These are phyloP conservation scores for Lactarius hengduanensis DNA, from an alignment of 768 basidiomycete species.

Conservation along the genomic window DNA sequence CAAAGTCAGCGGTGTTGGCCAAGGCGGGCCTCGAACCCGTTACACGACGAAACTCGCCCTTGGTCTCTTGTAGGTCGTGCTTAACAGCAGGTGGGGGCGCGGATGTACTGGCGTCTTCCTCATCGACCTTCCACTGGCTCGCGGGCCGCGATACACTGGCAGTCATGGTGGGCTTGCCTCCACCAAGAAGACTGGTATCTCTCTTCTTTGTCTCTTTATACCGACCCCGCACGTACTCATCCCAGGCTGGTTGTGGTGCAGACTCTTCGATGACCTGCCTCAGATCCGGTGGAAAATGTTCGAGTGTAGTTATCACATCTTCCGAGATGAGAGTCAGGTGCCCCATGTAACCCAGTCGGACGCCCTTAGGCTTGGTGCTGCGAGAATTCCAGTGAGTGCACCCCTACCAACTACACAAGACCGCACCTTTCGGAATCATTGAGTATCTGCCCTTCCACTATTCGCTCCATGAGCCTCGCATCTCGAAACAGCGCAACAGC, in stretches of 20 bases:
- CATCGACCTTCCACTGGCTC: conserved; percentile 67
- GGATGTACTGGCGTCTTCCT: conserved; percentile 36
- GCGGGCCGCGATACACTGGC: conserved; percentile 31
- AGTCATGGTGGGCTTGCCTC: conserved; percentile 69
- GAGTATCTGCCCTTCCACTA: conserved; percentile 78
- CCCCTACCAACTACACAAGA: conserved; percentile 4
- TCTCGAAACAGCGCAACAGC: conserved; percentile 85
- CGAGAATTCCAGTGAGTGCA: conserved; percentile 10
- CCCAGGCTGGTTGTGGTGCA: conserved; percentile 82
- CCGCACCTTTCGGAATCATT: conserved; percentile 76
- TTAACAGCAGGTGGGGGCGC: conserved; percentile 20
- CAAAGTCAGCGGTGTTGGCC: conserved; percentile 66
- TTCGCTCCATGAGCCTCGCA: conserved; percentile 75
- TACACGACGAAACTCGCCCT: conserved; percentile 60
- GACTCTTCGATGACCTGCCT: conserved; percentile 59
- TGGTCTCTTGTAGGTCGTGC: conserved; percentile 34
- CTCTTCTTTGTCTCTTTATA: conserved; percentile 84
- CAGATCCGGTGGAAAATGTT: conserved; percentile 82
- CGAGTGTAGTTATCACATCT: conserved; percentile 87
- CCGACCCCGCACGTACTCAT: conserved; percentile 81
- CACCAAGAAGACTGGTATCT: conserved; percentile 79
- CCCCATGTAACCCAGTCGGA: conserved; percentile 93
- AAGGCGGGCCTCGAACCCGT: conserved; percentile 43
- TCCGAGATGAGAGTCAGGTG: conserved; percentile 94
- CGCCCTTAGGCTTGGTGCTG: conserved; percentile 70